phyloP scores from a whole-genome alignment of 306 rosid genomes.

The Malus fusca region DNA sequence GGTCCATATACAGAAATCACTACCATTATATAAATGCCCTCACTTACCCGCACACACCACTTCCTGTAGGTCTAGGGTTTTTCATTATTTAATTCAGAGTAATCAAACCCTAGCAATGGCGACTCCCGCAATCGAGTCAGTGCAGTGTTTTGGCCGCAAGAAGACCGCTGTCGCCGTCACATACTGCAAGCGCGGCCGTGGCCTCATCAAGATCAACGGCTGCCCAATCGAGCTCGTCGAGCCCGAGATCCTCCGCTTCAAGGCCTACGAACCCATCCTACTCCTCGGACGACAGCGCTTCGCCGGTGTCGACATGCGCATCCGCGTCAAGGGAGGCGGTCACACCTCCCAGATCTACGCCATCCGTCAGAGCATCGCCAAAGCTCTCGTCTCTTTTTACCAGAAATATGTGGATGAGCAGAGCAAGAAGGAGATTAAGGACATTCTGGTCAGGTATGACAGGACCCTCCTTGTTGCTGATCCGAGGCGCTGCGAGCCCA shows the following conservation, averaged over 20 bases:
- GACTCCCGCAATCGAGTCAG: conserved; percentile 35
- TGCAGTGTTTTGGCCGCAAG: conserved; percentile 81
- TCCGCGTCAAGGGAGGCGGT: conserved; percentile 78
- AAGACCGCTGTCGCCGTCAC: conserved; percentile 91
- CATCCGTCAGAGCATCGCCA: conserved; percentile 76
- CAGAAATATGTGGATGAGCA: conserved; percentile 89
- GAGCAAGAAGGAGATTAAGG: conserved; percentile 89
- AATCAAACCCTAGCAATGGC: conserved; percentile 23
- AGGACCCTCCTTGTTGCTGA: conserved; percentile 74
- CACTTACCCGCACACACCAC: not conserved
- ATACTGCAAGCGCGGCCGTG: conserved; percentile 77
- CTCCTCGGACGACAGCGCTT: conserved; percentile 65
- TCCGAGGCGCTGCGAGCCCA: conserved; percentile 85
- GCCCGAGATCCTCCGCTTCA: conserved; percentile 77
- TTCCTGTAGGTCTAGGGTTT: conserved; percentile 3
- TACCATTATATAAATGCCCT: conserved; percentile 7
- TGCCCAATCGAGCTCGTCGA: conserved; percentile 72
- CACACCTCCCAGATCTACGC: conserved; percentile 85
- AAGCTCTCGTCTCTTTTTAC: conserved; percentile 70
- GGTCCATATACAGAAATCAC: conserved; percentile 4
- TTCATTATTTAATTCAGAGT: not conserved
- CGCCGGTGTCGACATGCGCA: conserved; percentile 69
- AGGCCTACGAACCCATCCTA: conserved; percentile 75
- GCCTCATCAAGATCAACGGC: conserved; percentile 79
- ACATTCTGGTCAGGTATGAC: conserved; percentile 63